phyloP scores from a whole-genome alignment of 495 filamentous ascomycete genomes.

The Trichocladium antarcticum region DNA sequence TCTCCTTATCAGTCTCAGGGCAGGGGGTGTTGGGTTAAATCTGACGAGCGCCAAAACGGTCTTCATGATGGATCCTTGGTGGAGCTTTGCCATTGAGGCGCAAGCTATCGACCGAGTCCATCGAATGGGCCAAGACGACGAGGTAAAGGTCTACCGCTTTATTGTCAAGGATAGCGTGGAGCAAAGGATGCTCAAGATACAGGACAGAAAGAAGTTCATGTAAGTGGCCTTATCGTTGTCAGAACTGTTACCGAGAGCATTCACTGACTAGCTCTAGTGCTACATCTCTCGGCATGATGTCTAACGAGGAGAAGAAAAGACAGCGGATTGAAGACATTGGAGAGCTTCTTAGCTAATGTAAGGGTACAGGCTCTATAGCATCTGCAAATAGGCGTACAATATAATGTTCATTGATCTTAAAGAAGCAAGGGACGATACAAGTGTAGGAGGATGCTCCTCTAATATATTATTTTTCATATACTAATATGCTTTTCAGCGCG shows the following conservation, averaged over 20 bases:
- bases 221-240: constrained; percentile 33
- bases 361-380: no score
- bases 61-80: constrained; percentile 99
- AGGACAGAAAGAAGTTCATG: constrained; percentile 94
- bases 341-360: constrained; percentile 62
- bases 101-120: constrained; percentile 99
- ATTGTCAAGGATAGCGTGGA: constrained; percentile 86
- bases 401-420: no score
- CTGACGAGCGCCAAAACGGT: constrained; percentile 78
- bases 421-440: no score
- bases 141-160: constrained; percentile 77
- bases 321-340: constrained; percentile 90
- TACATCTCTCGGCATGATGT: constrained; percentile 84
- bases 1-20: constrained; percentile 72
- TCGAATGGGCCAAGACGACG: constrained; percentile 85
- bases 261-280: constrained; percentile 46
- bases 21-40: constrained; percentile 90
- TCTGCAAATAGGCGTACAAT: no score
- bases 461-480: no score
- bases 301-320: constrained; percentile 81
- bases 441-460: no score
- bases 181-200: constrained; percentile 84
- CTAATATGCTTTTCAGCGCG: no score
- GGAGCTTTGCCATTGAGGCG: constrained; percentile 92
- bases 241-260: not conserved